Percentiles rank a stretch among this genome's conserved stretches.
phyloP scores from a whole-genome alignment of 768 basidiomycete species.

The Amanita phalloides region DNA sequence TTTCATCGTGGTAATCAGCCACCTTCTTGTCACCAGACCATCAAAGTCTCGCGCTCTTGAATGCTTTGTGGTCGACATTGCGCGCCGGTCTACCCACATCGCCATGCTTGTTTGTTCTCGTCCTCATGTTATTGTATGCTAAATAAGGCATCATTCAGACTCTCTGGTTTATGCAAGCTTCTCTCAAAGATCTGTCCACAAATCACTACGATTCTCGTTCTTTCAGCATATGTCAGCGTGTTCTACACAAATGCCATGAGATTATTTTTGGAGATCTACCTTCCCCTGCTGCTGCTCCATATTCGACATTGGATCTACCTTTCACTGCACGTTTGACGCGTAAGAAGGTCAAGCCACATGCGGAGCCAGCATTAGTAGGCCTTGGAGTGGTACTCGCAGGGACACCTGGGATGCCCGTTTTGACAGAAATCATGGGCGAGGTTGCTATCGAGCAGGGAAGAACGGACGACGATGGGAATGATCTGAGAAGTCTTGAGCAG shows the following conservation, averaged over 20 bases:
- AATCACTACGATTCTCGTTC: constrained; percentile 55
- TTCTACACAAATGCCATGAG: constrained; percentile 86
- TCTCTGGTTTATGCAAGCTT: constrained; percentile 98
- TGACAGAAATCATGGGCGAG: constrained; percentile 67
- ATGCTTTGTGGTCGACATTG: constrained; percentile 83
- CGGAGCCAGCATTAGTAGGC: constrained; percentile 73
- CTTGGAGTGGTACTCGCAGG: constrained; percentile 76
- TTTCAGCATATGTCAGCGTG: constrained; percentile 86
- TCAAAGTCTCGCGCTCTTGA: constrained; percentile 89
- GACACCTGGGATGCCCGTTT: constrained; percentile 59
- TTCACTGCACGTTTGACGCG: constrained; percentile 36
- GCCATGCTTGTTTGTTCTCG: constrained; percentile 77
- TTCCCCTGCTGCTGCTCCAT: constrained; percentile 53
- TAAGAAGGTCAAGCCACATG: constrained; percentile 61
- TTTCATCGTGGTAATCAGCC: constrained; percentile 36
- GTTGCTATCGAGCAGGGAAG: constrained; percentile 89
- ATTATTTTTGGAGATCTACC: constrained; percentile 91
- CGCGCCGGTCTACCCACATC: constrained; percentile 87
- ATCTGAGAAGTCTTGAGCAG: constrained; percentile 34
- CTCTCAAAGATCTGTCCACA: constrained; percentile 68
- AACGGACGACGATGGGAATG: constrained; percentile 46
- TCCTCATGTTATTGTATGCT: constrained; percentile 5
- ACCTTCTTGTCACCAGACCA: constrained; percentile 88
- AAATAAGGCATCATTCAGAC: constrained; percentile 41
- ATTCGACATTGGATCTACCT: constrained; percentile 45